phyloP scores from a whole-genome alignment of 305 asterid species.

The Solanum hybrid region DNA sequence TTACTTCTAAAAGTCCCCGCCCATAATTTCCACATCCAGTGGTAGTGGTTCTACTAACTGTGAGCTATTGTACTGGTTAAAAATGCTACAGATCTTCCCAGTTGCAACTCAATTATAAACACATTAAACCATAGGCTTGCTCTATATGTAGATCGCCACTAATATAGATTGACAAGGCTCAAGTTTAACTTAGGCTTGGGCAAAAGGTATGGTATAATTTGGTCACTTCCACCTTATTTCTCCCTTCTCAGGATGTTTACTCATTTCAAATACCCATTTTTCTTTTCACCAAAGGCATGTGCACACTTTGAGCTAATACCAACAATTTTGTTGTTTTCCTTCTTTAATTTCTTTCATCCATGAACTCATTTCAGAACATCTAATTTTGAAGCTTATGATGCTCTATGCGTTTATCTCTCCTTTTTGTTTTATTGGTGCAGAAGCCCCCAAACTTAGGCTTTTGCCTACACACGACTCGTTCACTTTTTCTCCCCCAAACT shows the following conservation, averaged over 20 bases:
- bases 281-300: neutral
- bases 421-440: neutral
- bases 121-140: neutral
- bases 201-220: neutral
- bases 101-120: neutral
- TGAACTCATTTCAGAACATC: neutral
- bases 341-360: neutral
- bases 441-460: neutral
- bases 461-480: neutral
- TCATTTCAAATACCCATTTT: neutral
- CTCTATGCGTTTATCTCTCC: neutral
- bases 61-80: neutral
- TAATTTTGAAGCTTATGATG: neutral
- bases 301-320: neutral
- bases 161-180: neutral
- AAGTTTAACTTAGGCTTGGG: neutral
- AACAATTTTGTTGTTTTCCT: neutral
- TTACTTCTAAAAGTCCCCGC: neutral
- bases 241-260: neutral
- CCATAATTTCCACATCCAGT: neutral
- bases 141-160: neutral
- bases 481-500: neutral
- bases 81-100: neutral
- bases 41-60: neutral
- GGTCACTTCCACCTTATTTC: neutral